Percentiles rank a stretch among this genome's conserved stretches.
These are phyloP conservation scores for Pouteria glomerata DNA, from an alignment of 148 eudicot species.

Conservation along the genomic window DNA sequence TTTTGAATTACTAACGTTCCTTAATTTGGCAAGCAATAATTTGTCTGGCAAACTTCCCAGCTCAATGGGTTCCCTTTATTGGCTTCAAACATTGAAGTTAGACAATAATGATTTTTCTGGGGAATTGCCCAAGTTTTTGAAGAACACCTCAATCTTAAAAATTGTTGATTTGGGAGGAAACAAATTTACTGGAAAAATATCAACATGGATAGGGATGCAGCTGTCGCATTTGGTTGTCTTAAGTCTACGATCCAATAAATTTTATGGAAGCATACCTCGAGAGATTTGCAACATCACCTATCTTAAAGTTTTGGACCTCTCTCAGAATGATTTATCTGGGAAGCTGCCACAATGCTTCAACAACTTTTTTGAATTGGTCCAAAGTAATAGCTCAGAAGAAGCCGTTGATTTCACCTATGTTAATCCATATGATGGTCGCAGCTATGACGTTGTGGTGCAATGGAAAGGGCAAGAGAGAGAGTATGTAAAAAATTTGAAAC, in stretches of 20 bases:
- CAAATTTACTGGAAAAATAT: slow-evolving; percentile 11
- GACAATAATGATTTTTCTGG: background rate
- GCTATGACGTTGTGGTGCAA: background rate
- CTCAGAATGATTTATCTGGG: slow-evolving; percentile 18
- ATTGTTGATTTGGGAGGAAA: background rate
- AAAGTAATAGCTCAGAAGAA: background rate
- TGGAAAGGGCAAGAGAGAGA: slow-evolving; percentile 19
- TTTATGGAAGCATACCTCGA: slow-evolving; percentile 8
- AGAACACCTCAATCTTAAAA: background rate
- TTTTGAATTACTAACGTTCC: background rate
- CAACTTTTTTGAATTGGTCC: background rate
- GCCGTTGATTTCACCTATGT: background rate
- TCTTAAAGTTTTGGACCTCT: slow-evolving; percentile 10
- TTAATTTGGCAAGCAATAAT: slow-evolving; percentile 7
- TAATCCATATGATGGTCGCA: no score
- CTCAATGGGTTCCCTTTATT: background rate
- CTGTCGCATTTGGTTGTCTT: background rate
- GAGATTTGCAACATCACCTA: background rate
- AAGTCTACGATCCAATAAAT: slow-evolving; percentile 10
- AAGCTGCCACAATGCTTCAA: background rate
- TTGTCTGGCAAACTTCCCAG: slow-evolving; percentile 8
- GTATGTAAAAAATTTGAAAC: background rate
- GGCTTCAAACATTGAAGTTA: background rate
- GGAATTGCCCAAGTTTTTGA: slow-evolving; percentile 3
- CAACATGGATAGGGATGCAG: slow-evolving; percentile 10